Percentiles rank a stretch among this genome's conserved stretches.
phyloP scores from a whole-genome alignment of 2,329 filamentous ascomycete species.

The Pleomassaria siparia region DNA sequence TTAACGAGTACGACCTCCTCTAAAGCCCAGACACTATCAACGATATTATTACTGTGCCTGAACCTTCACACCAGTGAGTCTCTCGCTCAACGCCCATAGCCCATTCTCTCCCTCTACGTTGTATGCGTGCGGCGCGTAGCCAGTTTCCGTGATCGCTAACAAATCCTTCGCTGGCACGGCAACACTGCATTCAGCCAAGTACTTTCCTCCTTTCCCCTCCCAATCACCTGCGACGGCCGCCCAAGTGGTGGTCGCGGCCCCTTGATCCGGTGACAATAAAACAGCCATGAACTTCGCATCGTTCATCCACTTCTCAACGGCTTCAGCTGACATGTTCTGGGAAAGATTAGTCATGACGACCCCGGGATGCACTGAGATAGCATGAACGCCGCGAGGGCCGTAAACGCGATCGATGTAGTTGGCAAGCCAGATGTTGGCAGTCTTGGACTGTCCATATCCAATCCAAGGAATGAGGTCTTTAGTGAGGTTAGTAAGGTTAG shows the following conservation, averaged over 20 bases:
- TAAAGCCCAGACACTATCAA: no score
- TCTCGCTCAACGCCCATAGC: conserved; percentile 28
- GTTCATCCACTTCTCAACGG: conserved; percentile 7
- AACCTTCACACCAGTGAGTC: conserved; percentile 10
- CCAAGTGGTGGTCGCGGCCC: conserved; percentile 52
- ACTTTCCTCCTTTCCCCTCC: conserved; percentile 52
- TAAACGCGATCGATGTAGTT: conserved; percentile 55
- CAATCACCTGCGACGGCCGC: conserved; percentile 47
- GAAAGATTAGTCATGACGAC: conserved; percentile 43
- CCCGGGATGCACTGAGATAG: conserved; percentile 51
- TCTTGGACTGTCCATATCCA: conserved; percentile 54
- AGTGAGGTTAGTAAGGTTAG: no score
- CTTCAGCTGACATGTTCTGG: conserved; percentile 4
- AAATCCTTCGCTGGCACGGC: conserved; percentile 28
- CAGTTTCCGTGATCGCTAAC: conserved; percentile 1
- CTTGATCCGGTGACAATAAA: conserved; percentile 43
- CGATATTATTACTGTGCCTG: no score
- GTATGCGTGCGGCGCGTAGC: conserved; percentile 29
- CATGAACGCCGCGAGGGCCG: conserved; percentile 48
- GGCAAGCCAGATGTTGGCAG: conserved; percentile 54
- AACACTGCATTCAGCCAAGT: conserved; percentile 42
- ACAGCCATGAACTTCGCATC: conserved; percentile 8
- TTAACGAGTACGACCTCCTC: no score
- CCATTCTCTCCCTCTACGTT: conserved; percentile 28
- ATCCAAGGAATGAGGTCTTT: neutral